Evolutionary conservation across 1,284 basidiomycete genomes (phyloP).

Genomic region (Ganoderma leucocontextum): DNA sequence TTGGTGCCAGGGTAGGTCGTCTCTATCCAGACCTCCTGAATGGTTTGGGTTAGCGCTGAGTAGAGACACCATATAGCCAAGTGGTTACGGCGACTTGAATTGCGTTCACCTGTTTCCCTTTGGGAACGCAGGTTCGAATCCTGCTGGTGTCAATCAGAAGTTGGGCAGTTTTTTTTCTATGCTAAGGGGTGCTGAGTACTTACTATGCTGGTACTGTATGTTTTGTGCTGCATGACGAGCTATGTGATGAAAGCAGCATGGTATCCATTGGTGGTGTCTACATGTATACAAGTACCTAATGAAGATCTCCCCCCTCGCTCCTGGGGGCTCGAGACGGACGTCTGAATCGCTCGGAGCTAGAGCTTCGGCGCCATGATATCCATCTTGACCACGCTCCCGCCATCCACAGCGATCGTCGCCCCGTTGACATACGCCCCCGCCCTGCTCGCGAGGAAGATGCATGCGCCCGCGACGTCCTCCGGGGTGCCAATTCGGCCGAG

Average conservation of each 20-base stretch:
- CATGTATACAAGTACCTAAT: not conserved
- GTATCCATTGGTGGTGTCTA: no score
- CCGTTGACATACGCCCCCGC: constrained; percentile 73
- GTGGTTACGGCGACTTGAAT: constrained; percentile 39
- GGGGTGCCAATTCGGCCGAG: constrained; percentile 65
- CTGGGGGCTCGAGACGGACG: not conserved
- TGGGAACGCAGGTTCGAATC: constrained; percentile 39
- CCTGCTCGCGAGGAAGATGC: constrained; percentile 65
- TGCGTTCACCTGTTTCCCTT: constrained; percentile 33
- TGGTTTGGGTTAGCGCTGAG: no score
- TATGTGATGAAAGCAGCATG: no score
- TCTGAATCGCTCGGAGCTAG: constrained; percentile 7
- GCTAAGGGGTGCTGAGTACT: not conserved
- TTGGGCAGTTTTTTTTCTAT: not conserved
- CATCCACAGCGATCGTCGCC: constrained; percentile 67
- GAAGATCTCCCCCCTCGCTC: not conserved
- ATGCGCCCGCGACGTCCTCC: constrained; percentile 70
- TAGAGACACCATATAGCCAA: constrained; percentile 34
- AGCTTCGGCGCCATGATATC: constrained; percentile 24
- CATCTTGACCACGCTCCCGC: constrained; percentile 43
- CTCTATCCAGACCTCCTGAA: no score
- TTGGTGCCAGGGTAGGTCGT: not conserved
- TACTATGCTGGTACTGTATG: not conserved
- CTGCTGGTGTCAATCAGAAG: constrained; percentile 31
- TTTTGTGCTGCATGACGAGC: not conserved